A percentile compares a stretch with the other conserved stretches of the same genome.
Evolutionary conservation across 2,329 filamentous ascomycete species (phyloP).

Genomic region (Pyrenochaeta sp.): DNA sequence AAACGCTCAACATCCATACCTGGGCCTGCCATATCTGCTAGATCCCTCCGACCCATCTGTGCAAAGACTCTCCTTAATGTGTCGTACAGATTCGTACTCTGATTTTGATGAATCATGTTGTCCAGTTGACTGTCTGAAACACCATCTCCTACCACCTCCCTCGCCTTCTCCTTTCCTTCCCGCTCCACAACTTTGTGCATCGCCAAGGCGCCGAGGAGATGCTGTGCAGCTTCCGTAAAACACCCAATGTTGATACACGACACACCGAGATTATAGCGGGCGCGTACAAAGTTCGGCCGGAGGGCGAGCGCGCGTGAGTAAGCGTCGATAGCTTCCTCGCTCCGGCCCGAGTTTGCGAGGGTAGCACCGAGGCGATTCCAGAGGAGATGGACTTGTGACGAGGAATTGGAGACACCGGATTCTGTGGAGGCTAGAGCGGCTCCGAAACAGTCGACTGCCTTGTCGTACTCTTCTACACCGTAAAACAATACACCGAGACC

Average conservation of each 20-base stretch:
- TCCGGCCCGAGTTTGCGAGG: slow-evolving; percentile 90
- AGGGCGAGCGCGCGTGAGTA: slow-evolving; percentile 92
- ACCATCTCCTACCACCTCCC: slow-evolving; percentile 73
- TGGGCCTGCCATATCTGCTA: slow-evolving; percentile 85
- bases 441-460: slow-evolving; percentile 98
- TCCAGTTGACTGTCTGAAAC: slow-evolving; percentile 79
- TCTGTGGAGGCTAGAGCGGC: slow-evolving; percentile 88
- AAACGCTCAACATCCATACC: slow-evolving; percentile 93
- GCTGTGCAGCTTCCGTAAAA: slow-evolving; percentile 89
- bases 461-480: slow-evolving; percentile 96
- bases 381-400: slow-evolving; percentile 87
- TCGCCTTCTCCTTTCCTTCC: slow-evolving; percentile 81
- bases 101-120: slow-evolving; percentile 90
- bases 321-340: slow-evolving; percentile 94
- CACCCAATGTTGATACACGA: slow-evolving; percentile 98
- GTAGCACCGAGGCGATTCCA: slow-evolving; percentile 98
- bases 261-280: slow-evolving; percentile 95
- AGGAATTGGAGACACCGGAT: slow-evolving; percentile 81
- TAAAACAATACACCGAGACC: slow-evolving; percentile 97
- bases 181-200: slow-evolving; percentile 96
- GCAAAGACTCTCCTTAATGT: slow-evolving; percentile 94
- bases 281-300: slow-evolving; percentile 95
- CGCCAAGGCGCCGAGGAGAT: slow-evolving; percentile 87
- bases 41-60: slow-evolving; percentile 89
- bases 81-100: slow-evolving; percentile 96